Evolutionary conservation across 371 early-diverging fungal species (phyloP), one percentile per base, ranked within the genome.

Genomic region (Mucor piriformis): DNA sequence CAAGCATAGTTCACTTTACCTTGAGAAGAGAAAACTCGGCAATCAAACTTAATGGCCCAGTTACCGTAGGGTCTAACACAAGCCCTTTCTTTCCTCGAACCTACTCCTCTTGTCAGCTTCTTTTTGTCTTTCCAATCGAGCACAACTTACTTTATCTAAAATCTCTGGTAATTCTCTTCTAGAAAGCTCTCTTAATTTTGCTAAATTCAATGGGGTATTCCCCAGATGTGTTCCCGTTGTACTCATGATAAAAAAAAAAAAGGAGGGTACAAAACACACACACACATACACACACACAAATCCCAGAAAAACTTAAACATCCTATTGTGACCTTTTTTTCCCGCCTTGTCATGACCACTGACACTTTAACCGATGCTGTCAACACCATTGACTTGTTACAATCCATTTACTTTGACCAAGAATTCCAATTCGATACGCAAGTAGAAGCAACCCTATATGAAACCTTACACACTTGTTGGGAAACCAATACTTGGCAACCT

Each of bases 31-130:
- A 83, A 69, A 92, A 90, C 63, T 94, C 95, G 18, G 93, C 92
- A 24, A 95, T 83, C 47, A 90, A 75, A 76, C 92, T 90, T 42
- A 97, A 77, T 24, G 95, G 92, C 16, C 92, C 92, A 27, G 88
- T 88, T 34, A 95, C 73, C 35, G 88, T 84, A 33, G 88, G 87
- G 72, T 97, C 95, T 13, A 97, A 79, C 10, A 95, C 92, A 21
- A 97, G 78, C 12, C 88, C 89, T 70, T 95, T 97, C 61, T 86
- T 84, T 34, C 96, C 96, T 63, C 92, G 85, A 29, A 95, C 92
- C 94, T 93, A 48, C n/a, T n/a, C n/a, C n/a, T n/a, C n/a, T n/a
- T n/a, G n/a, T n/a, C n/a, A n/a, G n/a, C n/a, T n/a, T n/a, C n/a
- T n/a, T n/a, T n/a, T n/a, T n/a, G n/a, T n/a, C n/a, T n/a, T n/a